Conservation (phyloP, 2,329 filamentous ascomycete genomes). For the Colletotrichum navitas region DNA sequence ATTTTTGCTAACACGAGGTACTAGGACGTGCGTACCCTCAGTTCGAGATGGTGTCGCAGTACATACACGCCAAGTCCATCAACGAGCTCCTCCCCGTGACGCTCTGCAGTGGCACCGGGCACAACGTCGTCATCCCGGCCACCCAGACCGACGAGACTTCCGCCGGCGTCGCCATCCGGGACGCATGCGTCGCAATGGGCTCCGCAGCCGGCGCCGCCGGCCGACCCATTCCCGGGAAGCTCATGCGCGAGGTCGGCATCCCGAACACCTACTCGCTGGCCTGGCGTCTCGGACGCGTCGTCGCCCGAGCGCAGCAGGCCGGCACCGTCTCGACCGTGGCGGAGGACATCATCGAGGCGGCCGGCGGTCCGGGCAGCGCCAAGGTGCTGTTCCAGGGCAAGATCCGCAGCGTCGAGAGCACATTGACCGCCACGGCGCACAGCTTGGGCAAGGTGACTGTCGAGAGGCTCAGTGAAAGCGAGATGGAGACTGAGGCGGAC, state of each 20-base stretch:
- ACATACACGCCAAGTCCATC: conserved; percentile 48
- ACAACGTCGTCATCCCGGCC: conserved; percentile 44
- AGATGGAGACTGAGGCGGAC: conserved; percentile 47
- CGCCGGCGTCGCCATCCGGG: conserved; percentile 45
- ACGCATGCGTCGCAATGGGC: conserved; percentile 49
- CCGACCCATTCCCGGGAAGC: conserved; percentile 49
- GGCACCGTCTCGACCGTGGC: conserved; percentile 57
- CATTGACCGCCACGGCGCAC: conserved; percentile 59
- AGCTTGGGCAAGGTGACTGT: conserved; percentile 56
- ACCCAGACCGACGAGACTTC: conserved; percentile 43
- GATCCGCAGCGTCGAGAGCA: conserved; percentile 51
- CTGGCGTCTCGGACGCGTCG: conserved; percentile 63
- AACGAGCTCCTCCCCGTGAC: conserved; percentile 47
- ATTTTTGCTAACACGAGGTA: conserved; percentile 23
- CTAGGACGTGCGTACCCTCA: conserved; percentile 47
- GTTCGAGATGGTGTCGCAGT: conserved; percentile 48
- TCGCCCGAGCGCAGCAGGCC: conserved; percentile 58
- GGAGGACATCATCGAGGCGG: conserved; percentile 53
- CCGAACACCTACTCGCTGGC: conserved; percentile 54
- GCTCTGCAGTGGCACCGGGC: conserved; percentile 45
- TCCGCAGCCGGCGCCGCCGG: conserved; percentile 52
- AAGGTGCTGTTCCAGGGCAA: conserved; percentile 47
- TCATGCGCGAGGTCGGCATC: conserved; percentile 51
- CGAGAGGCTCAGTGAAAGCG: conserved; percentile 55
- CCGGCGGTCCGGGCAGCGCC: conserved; percentile 50